phyloP scores from a whole-genome alignment of 2,329 filamentous ascomycete species.

The Pseudogymnoascus sp. region DNA sequence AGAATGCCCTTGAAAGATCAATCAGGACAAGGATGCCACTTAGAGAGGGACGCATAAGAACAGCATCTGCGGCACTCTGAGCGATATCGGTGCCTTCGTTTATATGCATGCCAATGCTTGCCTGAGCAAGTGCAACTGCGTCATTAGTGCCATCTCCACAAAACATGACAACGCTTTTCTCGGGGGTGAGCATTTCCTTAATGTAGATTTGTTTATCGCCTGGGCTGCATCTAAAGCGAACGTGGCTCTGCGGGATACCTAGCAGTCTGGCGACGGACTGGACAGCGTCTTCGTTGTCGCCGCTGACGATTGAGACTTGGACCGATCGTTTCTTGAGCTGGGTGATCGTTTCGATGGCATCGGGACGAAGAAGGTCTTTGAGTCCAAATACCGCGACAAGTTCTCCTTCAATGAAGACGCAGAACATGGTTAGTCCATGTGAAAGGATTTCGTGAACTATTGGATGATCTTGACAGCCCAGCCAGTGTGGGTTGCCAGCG shows the following conservation, averaged over 20 bases:
- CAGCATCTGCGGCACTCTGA: slow-evolving; percentile 58
- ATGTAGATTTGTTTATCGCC: slow-evolving; percentile 24
- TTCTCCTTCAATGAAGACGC: slow-evolving; percentile 33
- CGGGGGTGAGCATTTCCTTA: slow-evolving; percentile 5
- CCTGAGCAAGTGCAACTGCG: slow-evolving; percentile 62
- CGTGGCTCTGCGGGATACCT: slow-evolving; percentile 31
- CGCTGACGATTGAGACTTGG: slow-evolving; percentile 42
- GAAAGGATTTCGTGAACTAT: not conserved
- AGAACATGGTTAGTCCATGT: slow-evolving; percentile 38
- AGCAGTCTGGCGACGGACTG: slow-evolving; percentile 32
- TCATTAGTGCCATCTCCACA: slow-evolving; percentile 76
- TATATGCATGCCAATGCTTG: slow-evolving; percentile 65
- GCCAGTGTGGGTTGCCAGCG: slow-evolving; percentile 45
- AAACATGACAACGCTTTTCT: slow-evolving; percentile 49
- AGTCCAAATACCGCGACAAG: slow-evolving; percentile 38
- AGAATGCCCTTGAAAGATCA: slow-evolving; percentile 36
- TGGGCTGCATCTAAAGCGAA: slow-evolving; percentile 30
- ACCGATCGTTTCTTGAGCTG: slow-evolving; percentile 34
- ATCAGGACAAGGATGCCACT: slow-evolving; percentile 51
- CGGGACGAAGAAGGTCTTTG: slow-evolving; percentile 36
- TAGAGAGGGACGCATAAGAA: slow-evolving; percentile 54
- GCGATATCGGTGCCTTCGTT: slow-evolving; percentile 57
- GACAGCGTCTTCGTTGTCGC: slow-evolving; percentile 44
- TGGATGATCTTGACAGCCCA: slow-evolving; percentile 27
- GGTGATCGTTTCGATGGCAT: slow-evolving; percentile 32